Conservation (phyloP, 139 green algal species). For the Spirogloea muscicola region DNA sequence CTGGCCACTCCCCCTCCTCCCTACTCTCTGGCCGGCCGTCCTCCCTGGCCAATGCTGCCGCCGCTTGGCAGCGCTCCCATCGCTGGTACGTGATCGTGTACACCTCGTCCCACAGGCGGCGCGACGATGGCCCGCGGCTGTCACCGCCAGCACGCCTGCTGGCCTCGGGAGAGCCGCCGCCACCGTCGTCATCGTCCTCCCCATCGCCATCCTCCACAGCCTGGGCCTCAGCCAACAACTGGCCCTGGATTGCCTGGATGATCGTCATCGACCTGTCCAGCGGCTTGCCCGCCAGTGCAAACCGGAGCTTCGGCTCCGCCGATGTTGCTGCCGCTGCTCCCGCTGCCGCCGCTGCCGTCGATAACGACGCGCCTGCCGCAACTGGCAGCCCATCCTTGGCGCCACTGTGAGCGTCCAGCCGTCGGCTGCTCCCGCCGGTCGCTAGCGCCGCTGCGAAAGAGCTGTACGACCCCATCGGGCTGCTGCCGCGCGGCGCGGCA, state of each 20-base stretch:
- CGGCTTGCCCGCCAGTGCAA: conserved; percentile 55
- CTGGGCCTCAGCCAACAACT: conserved; percentile 10
- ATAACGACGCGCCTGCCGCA: neutral
- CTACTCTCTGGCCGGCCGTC: too few species aligned
- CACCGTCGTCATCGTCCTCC: conserved; percentile 20
- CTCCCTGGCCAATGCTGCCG: too few species aligned
- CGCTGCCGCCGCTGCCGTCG: conserved; percentile 14
- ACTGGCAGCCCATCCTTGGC: too few species aligned
- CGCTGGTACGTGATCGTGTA: conserved; percentile 85
- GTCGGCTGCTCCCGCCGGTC: too few species aligned
- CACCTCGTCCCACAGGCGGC: conserved; percentile 74
- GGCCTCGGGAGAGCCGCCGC: neutral
- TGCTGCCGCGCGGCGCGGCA: too few species aligned
- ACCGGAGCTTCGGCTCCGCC: conserved; percentile 55
- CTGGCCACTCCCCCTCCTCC: too few species aligned
- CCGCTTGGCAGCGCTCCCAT: too few species aligned
- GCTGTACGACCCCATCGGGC: too few species aligned
- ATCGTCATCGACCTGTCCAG: conserved; percentile 65
- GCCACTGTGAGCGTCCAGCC: too few species aligned
- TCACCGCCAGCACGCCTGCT: conserved; percentile 40
- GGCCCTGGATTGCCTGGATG: conserved; percentile 76
- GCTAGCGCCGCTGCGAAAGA: too few species aligned
- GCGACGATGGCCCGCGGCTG: too few species aligned
- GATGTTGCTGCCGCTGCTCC: neutral
- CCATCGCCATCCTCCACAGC: conserved; percentile 11